Conservation (phyloP, 495 filamentous ascomycete genomes). For the Hypoxylon lenormandii region DNA sequence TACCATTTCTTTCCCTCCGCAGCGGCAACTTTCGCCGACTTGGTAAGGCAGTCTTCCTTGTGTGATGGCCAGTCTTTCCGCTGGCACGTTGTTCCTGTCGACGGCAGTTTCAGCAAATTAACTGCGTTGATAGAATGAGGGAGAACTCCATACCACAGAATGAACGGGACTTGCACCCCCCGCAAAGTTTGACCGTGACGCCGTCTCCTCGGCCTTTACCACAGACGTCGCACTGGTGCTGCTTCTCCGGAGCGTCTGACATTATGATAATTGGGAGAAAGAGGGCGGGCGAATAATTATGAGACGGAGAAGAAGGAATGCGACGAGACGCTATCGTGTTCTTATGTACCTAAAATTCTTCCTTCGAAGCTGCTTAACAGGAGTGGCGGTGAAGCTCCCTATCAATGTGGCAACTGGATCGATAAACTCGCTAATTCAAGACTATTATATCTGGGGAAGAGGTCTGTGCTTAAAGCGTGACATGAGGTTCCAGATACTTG, state of each 20-base stretch:
- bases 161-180: neutral
- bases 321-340: too few relatives aligned
- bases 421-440: too few relatives aligned
- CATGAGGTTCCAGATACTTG: too few relatives aligned
- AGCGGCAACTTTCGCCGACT: neutral
- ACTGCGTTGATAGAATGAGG: neutral
- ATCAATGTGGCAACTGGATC: too few relatives aligned
- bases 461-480: too few relatives aligned
- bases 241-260: neutral
- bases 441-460: too few relatives aligned
- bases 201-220: neutral
- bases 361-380: too few relatives aligned
- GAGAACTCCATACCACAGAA: constrained; percentile 2
- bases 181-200: neutral
- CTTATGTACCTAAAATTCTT: too few relatives aligned
- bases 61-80: constrained; percentile 5
- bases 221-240: constrained; percentile 1
- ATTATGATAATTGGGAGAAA: neutral
- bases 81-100: neutral
- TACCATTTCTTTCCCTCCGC: neutral
- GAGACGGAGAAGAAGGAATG: too few relatives aligned
- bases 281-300: neutral
- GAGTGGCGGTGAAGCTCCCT: too few relatives aligned
- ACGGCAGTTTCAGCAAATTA: neutral
- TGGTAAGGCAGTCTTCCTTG: neutral